These are phyloP conservation scores for Rubia yunnanensis DNA, from an alignment of 257 asterid genomes.

Conservation along the genomic window DNA sequence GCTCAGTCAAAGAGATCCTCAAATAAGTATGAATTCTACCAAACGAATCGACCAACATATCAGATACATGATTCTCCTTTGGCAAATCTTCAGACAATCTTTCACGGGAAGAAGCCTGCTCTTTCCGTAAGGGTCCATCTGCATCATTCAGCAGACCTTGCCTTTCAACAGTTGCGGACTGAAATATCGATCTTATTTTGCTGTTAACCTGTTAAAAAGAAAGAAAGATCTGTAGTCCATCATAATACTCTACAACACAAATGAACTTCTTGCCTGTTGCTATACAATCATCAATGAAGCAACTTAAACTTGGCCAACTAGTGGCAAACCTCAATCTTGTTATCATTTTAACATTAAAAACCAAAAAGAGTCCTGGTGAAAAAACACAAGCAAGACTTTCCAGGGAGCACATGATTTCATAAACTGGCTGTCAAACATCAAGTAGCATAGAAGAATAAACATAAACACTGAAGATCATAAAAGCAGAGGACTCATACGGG, in stretches of 20 bases:
- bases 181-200: constrained; percentile 15
- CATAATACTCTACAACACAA: neutral
- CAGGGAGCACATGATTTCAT: neutral
- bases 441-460: neutral
- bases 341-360: neutral
- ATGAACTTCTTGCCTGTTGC: neutral
- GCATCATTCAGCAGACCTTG: constrained; percentile 14
- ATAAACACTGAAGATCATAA: neutral
- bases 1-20: constrained; percentile 86
- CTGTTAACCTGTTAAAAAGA: constrained; percentile 33
- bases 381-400: neutral
- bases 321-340: neutral
- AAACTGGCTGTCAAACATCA: neutral
- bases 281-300: neutral
- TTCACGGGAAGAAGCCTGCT: constrained; percentile 48
- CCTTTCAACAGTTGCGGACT: constrained; percentile 23
- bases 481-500: neutral
- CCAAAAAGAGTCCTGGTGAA: neutral
- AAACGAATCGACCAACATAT: constrained; percentile 75
- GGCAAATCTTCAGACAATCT: constrained; percentile 26
- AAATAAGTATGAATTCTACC: constrained; percentile 88
- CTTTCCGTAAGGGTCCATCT: constrained; percentile 25
- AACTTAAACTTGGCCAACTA: neutral
- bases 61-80: constrained; percentile 36
- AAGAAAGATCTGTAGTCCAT: constrained; percentile 7